Conservation (phyloP, 257 asterid genomes). For the Ilex aquifolium region DNA sequence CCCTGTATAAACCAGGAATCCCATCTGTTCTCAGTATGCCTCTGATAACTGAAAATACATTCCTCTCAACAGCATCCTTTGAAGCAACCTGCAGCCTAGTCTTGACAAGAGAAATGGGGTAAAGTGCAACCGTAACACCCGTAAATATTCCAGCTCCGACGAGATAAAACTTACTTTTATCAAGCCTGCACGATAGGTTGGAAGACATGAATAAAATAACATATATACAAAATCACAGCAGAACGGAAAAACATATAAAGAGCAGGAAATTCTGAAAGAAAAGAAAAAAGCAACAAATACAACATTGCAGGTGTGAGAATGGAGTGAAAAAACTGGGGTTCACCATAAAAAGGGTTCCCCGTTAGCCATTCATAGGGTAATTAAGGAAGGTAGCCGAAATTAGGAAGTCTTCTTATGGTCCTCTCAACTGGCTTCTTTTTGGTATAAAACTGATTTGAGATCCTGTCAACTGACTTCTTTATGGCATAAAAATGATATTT, state of each 20-base stretch:
- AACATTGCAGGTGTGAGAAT: too few species aligned
- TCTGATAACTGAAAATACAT: constrained; percentile 67
- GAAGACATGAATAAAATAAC: constrained; percentile 10
- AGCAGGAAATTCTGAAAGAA: neutral
- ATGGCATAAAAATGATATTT: too few species aligned
- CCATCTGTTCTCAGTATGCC: constrained; percentile 72
- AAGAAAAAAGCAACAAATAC: too few species aligned
- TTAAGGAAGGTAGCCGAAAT: too few species aligned
- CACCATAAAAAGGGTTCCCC: neutral
- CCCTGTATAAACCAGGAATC: constrained; percentile 73
- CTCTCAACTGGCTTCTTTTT: too few species aligned
- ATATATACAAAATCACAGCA: constrained; percentile 5
- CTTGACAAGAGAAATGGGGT: constrained; percentile 88
- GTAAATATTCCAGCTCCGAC: constrained; percentile 89
- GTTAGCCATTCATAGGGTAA: too few species aligned
- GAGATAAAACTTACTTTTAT: constrained; percentile 68
- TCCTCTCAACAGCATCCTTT: constrained; percentile 48
- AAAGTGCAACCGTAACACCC: constrained; percentile 75
- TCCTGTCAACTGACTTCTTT: too few species aligned
- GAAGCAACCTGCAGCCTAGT: constrained; percentile 84
- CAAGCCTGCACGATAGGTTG: constrained; percentile 51
- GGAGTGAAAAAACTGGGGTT: constrained; percentile 3
- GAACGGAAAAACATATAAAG: neutral
- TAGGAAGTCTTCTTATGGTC: too few species aligned
- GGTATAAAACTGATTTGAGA: too few species aligned